A percentile compares a stretch with the other conserved stretches of the same genome.
Evolutionary conservation across 352 stramenopile genomes (phyloP).

Genomic region (Phytophthora constricta): DNA sequence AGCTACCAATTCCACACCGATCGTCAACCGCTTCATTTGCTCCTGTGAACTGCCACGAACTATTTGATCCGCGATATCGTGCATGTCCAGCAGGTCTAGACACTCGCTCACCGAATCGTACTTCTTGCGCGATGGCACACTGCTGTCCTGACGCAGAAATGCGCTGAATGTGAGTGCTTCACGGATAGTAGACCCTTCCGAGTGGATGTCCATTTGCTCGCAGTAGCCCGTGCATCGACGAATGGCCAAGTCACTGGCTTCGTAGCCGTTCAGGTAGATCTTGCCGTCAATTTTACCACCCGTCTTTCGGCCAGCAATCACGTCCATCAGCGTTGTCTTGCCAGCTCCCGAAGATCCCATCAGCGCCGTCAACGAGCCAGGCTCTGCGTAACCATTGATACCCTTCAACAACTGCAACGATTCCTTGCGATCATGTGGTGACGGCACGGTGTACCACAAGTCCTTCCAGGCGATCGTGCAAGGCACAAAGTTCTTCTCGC

Average conservation of each 20-base stretch:
- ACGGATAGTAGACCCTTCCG: conserved; percentile 33
- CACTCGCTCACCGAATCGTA: conserved; percentile 39
- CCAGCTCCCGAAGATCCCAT: conserved; percentile 78
- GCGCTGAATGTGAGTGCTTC: conserved; percentile 89
- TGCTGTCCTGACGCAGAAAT: conserved; percentile 51
- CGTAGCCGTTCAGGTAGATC: conserved; percentile 46
- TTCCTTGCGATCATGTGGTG: conserved; percentile 34
- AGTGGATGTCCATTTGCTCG: conserved; percentile 46
- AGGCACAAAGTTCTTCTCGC: conserved; percentile 32
- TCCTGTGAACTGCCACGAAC: conserved; percentile 41
- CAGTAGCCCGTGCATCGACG: conserved; percentile 34
- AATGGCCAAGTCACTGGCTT: conserved; percentile 33
- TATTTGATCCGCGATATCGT: conserved; percentile 37
- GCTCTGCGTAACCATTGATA: conserved; percentile 67
- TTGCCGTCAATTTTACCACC: conserved; percentile 64
- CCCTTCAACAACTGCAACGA: conserved; percentile 63
- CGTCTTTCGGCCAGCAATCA: conserved; percentile 89
- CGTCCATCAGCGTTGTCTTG: conserved; percentile 55
- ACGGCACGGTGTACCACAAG: conserved; percentile 42
- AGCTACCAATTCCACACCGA: conserved; percentile 88
- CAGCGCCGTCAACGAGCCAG: conserved; percentile 82
- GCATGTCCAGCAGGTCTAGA: conserved; percentile 42
- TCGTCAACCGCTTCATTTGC: conserved; percentile 57
- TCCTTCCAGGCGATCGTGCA: conserved; percentile 42
- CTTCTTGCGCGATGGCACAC: conserved; percentile 12